These are phyloP conservation scores for Pyrenochaeta sp. DNA, from an alignment of 2,329 filamentous ascomycete genomes.

Conservation along the genomic window DNA sequence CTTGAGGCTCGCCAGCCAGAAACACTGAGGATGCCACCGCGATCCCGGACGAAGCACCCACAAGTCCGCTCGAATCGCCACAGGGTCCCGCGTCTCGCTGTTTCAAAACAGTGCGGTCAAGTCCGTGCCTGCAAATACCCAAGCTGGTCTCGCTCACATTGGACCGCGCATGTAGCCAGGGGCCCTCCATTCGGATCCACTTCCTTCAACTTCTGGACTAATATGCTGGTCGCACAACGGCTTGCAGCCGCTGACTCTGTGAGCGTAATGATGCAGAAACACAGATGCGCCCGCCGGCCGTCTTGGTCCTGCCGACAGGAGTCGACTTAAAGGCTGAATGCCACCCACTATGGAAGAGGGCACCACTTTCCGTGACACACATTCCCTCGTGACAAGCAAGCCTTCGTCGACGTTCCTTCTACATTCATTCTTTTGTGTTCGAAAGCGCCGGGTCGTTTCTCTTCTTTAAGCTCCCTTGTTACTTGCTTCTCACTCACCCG, in stretches of 20 bases:
- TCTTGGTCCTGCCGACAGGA: slow-evolving; percentile 17
- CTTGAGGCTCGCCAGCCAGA: slow-evolving; percentile 22
- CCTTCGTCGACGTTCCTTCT: slow-evolving; percentile 43
- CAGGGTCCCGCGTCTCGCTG: slow-evolving; percentile 27
- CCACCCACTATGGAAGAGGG: slow-evolving; percentile 25
- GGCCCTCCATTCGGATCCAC: slow-evolving; percentile 24
- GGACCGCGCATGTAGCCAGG: slow-evolving; percentile 30
- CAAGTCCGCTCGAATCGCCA: slow-evolving; percentile 18
- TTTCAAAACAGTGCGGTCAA: slow-evolving; percentile 37
- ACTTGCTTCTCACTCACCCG: slow-evolving; percentile 14
- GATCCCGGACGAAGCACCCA: slow-evolving; percentile 9
- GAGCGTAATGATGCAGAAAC: slow-evolving; percentile 23
- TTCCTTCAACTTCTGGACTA: slow-evolving; percentile 12
- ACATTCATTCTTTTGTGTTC: slow-evolving; percentile 35
- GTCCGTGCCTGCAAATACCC: slow-evolving; percentile 15
- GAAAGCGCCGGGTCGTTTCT: slow-evolving; percentile 43
- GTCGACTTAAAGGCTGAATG: slow-evolving; percentile 29
- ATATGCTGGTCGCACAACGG: slow-evolving; percentile 33
- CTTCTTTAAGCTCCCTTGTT: slow-evolving; percentile 34
- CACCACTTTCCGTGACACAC: slow-evolving; percentile 37
- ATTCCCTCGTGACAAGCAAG: slow-evolving; percentile 41
- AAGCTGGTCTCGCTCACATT: slow-evolving; percentile 30
- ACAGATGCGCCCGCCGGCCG: slow-evolving; percentile 20
- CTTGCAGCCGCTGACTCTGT: slow-evolving; percentile 27
- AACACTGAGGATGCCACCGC: slow-evolving; percentile 24